Evolutionary conservation across 1,139 yeast species (phyloP).

Genomic region (Zygosaccharomyces sapae): DNA sequence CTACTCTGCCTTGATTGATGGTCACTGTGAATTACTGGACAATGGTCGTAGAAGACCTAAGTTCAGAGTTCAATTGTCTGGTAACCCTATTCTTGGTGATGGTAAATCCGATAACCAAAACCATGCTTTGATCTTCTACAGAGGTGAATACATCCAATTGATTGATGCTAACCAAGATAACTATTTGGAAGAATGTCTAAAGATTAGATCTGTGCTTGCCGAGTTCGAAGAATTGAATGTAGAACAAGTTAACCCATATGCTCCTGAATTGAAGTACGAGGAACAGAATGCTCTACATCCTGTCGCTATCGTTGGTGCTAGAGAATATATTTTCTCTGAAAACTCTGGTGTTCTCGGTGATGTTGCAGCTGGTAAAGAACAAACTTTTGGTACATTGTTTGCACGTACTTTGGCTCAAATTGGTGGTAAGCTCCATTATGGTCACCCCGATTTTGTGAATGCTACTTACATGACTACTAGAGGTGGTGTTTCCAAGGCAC

Average conservation of each 20-base stretch:
- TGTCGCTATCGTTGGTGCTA: slow-evolving; percentile 98
- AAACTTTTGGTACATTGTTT: slow-evolving; percentile 96
- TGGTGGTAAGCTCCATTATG: slow-evolving; percentile 98
- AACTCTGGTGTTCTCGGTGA: slow-evolving; percentile 99
- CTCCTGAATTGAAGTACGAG: slow-evolving; percentile 49
- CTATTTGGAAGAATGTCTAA: slow-evolving; percentile 95
- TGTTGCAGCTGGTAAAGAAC: slow-evolving; percentile 99
- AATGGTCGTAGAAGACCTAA: slow-evolving; percentile 99
- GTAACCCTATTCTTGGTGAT: slow-evolving; percentile 98
- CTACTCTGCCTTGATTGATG: slow-evolving; percentile 93
- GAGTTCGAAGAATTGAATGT: slow-evolving; percentile 95
- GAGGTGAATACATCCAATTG: slow-evolving; percentile 97
- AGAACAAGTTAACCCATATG: slow-evolving; percentile 79
- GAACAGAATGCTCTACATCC: slow-evolving; percentile 56
- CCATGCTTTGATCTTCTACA: slow-evolving; percentile 92
- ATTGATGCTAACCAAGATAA: slow-evolving; percentile 99
- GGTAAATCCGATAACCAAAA: slow-evolving; percentile 99
- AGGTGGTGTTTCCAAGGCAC: slow-evolving; percentile 99
- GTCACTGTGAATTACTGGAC: slow-evolving; percentile 96
- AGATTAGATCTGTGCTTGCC: slow-evolving; percentile 94
- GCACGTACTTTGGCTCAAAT: slow-evolving; percentile 97
- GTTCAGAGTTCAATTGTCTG: slow-evolving; percentile 94
- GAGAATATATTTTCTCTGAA: slow-evolving; percentile 98
- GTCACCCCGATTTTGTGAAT: slow-evolving; percentile 98
- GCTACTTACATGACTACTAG: slow-evolving; percentile 93